Evolutionary conservation across 768 basidiomycete species (phyloP).

Genomic region (Coprinopsis marcescibilis): DNA sequence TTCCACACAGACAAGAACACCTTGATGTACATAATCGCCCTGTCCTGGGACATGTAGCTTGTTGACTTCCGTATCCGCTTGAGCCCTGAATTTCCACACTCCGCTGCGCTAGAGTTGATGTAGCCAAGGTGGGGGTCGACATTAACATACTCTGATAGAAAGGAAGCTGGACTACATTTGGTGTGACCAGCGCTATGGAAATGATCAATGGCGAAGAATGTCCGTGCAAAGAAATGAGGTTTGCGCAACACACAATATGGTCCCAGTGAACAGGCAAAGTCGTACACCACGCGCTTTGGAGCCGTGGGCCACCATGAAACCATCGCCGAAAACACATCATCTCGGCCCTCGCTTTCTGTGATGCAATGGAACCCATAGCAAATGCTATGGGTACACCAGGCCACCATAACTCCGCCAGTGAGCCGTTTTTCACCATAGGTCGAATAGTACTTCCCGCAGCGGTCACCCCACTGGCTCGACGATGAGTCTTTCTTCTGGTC

Average conservation of each 20-base stretch:
- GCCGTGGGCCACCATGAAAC: too few relatives aligned
- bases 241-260: background rate
- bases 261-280: background rate
- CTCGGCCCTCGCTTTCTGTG: constrained; percentile 27
- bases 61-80: too few relatives aligned
- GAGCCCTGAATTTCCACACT: constrained; percentile 26
- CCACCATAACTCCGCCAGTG: constrained; percentile 26
- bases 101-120: constrained; percentile 27
- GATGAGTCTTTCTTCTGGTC: background rate
- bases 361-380: constrained; percentile 32
- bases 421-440: constrained; percentile 16
- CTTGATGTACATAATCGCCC: constrained; percentile 21
- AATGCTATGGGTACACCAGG: constrained; percentile 29
- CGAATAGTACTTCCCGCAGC: constrained; percentile 4
- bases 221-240: background rate
- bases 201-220: background rate
- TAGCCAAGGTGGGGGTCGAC: constrained; percentile 18
- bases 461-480: background rate
- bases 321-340: constrained; percentile 30
- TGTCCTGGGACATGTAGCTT: constrained; percentile 24
- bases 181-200: too few relatives aligned
- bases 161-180: too few relatives aligned
- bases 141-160: background rate
- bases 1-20: constrained; percentile 20
- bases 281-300: constrained; percentile 8